A percentile compares a stretch with the other conserved stretches of the same genome.
These are phyloP conservation scores for Tylopilus sp. DNA, from an alignment of 1,284 basidiomycete genomes.

Conservation along the genomic window DNA sequence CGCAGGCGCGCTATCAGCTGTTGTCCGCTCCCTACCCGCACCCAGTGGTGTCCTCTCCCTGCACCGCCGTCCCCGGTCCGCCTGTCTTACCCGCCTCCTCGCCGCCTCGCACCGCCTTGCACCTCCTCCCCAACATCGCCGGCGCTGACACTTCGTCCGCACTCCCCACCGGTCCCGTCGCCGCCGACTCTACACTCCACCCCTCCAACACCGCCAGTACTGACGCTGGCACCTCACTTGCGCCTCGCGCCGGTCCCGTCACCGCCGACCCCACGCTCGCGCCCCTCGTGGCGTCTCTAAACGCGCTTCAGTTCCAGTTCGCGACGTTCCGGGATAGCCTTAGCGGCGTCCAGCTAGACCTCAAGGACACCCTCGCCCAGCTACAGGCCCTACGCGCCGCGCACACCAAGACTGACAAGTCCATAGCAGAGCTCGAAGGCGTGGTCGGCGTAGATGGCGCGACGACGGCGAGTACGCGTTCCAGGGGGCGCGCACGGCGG, in stretches of 20 bases:
- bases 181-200: background rate
- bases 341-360: constrained; percentile 9
- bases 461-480: background rate
- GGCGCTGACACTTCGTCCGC: no score
- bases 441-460: constrained; percentile 14
- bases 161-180: background rate
- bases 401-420: constrained; percentile 13
- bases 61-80: background rate
- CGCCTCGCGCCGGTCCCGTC: background rate
- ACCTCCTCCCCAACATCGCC: background rate
- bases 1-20: background rate
- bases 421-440: constrained; percentile 14
- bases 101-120: background rate
- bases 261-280: background rate
- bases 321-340: constrained; percentile 10
- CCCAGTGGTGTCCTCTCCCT: background rate
- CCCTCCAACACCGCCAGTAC: no score
- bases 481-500: background rate
- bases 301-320: constrained; percentile 19
- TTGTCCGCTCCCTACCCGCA: background rate
- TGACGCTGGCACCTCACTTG: no score
- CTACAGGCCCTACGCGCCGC: constrained; percentile 14
- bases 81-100: background rate
- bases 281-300: constrained; percentile 3
- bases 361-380: constrained; percentile 18